Evolutionary conservation across 805 yeast genomes (phyloP).

Genomic region (Candida ascalaphidarum): DNA sequence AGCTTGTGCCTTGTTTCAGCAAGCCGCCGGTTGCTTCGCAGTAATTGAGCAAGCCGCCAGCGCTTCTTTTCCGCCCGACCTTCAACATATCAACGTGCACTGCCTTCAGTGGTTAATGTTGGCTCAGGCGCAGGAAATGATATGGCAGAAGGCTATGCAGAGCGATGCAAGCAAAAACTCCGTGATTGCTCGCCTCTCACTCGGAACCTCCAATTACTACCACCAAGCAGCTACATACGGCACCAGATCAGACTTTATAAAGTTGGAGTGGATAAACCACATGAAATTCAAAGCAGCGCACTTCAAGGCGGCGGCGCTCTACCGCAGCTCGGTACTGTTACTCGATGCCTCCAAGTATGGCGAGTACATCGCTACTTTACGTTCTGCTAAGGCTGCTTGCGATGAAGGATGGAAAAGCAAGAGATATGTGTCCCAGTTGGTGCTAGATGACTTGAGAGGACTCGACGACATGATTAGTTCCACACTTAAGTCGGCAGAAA

Average conservation of each 20-base stretch:
- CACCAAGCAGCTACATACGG: slow-evolving; percentile 28
- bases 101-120: slow-evolving; percentile 47
- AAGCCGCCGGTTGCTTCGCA: slow-evolving; percentile 61
- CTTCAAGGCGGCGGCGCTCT: slow-evolving; percentile 65
- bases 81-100: slow-evolving; percentile 42
- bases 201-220: slow-evolving; percentile 55
- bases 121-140: slow-evolving; percentile 83
- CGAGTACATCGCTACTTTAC: slow-evolving; percentile 55
- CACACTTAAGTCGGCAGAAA: slow-evolving; percentile 47
- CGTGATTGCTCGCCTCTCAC: slow-evolving; percentile 54
- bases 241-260: slow-evolving; percentile 36
- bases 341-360: slow-evolving; percentile 52
- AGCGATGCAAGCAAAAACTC: slow-evolving; percentile 44
- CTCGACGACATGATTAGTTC: slow-evolving; percentile 37
- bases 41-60: slow-evolving; percentile 13
- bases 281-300: slow-evolving; percentile 52
- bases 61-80: slow-evolving; percentile 23
- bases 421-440: slow-evolving; percentile 33
- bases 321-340: slow-evolving; percentile 47
- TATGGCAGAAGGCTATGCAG: slow-evolving; percentile 66
- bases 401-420: slow-evolving; percentile 27
- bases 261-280: slow-evolving; percentile 59
- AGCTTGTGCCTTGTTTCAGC: slow-evolving; percentile 59
- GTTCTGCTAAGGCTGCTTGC: slow-evolving; percentile 31
- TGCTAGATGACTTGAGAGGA: slow-evolving; percentile 44